Conservation (phyloP, 2,329 filamentous ascomycete genomes). For the Fusarium hainanense region DNA sequence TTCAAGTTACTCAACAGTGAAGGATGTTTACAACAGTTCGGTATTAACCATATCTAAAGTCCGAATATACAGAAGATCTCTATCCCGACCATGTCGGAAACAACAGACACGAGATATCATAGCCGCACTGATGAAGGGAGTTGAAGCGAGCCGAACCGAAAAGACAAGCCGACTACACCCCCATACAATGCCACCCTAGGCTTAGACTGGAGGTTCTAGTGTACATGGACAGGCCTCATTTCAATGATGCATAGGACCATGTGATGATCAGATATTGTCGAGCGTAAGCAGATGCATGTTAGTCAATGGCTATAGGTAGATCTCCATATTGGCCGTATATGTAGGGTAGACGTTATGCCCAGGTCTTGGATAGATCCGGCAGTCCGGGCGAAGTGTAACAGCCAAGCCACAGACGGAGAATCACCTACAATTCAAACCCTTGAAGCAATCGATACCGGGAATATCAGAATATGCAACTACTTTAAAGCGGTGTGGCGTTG, state of each 20-base stretch:
- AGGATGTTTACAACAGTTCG: too few species aligned
- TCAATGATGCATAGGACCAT: not conserved
- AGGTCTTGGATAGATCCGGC: not conserved
- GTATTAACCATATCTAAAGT: not conserved
- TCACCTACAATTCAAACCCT: not conserved
- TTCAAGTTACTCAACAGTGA: not conserved
- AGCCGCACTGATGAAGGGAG: not conserved
- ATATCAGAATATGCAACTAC: constrained; percentile 5
- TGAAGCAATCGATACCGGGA: not conserved
- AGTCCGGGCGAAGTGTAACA: not conserved
- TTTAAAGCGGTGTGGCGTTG: constrained; percentile 30
- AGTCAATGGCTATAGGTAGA: not conserved
- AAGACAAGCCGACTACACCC: not conserved
- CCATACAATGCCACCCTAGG: not conserved
- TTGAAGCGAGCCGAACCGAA: constrained; percentile 12
- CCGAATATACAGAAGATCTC: too few species aligned
- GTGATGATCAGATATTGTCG: not conserved
- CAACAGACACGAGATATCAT: not conserved
- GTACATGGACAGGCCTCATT: not conserved
- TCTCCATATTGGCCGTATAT: not conserved
- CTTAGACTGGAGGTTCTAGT: too few species aligned
- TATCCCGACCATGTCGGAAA: not conserved
- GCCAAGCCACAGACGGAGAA: not conserved
- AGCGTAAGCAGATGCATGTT: not conserved
- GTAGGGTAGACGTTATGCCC: not conserved